Conservation (phyloP, 352 stramenopile species). For the Globisporangium nagaii region DNA sequence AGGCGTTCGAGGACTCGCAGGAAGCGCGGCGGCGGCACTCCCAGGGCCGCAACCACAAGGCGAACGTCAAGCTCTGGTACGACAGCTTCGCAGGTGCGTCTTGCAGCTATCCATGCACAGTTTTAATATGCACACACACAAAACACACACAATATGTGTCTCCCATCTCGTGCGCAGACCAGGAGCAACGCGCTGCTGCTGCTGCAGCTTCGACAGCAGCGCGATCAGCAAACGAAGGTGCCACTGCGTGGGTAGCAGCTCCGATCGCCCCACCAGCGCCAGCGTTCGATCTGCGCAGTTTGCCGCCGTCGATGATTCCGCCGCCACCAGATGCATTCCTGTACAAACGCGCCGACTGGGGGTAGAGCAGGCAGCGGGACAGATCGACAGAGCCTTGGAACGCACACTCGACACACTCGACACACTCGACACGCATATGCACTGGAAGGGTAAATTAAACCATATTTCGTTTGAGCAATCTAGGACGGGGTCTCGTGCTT, state of each 20-base stretch:
- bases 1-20: slow-evolving; percentile 74
- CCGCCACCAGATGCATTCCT: slow-evolving; percentile 43
- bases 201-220: not conserved
- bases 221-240: not conserved
- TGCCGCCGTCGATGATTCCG: slow-evolving; percentile 76
- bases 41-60: slow-evolving; percentile 62
- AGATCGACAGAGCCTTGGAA: no score
- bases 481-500: slow-evolving; percentile 16
- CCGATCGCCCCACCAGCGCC: not conserved
- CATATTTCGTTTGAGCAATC: slow-evolving; percentile 12
- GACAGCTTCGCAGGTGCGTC: slow-evolving; percentile 64
- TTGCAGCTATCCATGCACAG: not conserved
- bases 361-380: slow-evolving; percentile 15
- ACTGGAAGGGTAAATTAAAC: slow-evolving; percentile 1
- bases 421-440: not conserved
- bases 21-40: slow-evolving; percentile 64
- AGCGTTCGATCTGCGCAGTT: slow-evolving; percentile 13
- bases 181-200: slow-evolving; percentile 22
- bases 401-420: slow-evolving; percentile 1
- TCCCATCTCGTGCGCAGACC: slow-evolving; percentile 19
- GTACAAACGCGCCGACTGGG: slow-evolving; percentile 48
- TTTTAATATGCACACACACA: no score
- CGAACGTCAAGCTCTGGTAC: slow-evolving; percentile 85
- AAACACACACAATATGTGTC: no score
- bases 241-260: not conserved